Evolutionary conservation across 2,329 filamentous ascomycete genomes (phyloP).

Genomic region (Coniochaeta hoffmannii): DNA sequence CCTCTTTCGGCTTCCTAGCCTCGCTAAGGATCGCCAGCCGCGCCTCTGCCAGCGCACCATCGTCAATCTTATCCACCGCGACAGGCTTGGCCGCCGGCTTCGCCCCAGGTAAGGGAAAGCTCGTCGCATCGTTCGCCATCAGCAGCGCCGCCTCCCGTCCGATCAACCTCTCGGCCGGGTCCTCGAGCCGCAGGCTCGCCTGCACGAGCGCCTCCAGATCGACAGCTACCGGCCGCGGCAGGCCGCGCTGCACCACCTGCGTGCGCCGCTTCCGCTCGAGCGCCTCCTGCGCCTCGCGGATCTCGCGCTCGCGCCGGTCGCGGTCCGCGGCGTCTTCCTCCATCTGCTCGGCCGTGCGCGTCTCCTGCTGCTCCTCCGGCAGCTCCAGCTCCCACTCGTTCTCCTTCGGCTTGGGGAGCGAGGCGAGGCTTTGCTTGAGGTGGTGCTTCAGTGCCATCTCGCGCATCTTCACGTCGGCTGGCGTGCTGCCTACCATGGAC

Average conservation of each 20-base stretch:
- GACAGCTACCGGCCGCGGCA: conserved; percentile 70
- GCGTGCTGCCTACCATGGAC: conserved; percentile 65
- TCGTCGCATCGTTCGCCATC: conserved; percentile 73
- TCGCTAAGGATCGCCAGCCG: conserved; percentile 71
- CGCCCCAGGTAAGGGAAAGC: conserved; percentile 62
- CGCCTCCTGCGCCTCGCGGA: conserved; percentile 58
- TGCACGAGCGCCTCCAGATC: conserved; percentile 64
- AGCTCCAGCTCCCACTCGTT: conserved; percentile 90
- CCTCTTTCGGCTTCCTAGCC: conserved; percentile 42
- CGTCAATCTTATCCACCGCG: conserved; percentile 57
- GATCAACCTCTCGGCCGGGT: conserved; percentile 62
- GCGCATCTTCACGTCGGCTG: conserved; percentile 64
- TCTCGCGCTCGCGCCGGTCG: conserved; percentile 69
- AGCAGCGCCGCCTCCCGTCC: conserved; percentile 71
- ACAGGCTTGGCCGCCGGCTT: conserved; percentile 56
- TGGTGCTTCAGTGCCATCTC: conserved; percentile 62
- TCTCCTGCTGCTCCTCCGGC: conserved; percentile 71
- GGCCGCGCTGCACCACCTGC: conserved; percentile 78
- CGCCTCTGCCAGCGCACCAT: conserved; percentile 66
- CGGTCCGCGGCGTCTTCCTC: conserved; percentile 61
- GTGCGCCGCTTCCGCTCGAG: conserved; percentile 77
- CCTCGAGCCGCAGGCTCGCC: conserved; percentile 49
- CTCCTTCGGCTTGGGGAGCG: conserved; percentile 86
- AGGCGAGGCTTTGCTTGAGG: conserved; percentile 66
- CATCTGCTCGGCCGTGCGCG: conserved; percentile 38